Percentiles rank a stretch among this genome's conserved stretches.
Evolutionary conservation across 805 yeast genomes (phyloP).

Genomic region (Kluyveromyces starmeri): DNA sequence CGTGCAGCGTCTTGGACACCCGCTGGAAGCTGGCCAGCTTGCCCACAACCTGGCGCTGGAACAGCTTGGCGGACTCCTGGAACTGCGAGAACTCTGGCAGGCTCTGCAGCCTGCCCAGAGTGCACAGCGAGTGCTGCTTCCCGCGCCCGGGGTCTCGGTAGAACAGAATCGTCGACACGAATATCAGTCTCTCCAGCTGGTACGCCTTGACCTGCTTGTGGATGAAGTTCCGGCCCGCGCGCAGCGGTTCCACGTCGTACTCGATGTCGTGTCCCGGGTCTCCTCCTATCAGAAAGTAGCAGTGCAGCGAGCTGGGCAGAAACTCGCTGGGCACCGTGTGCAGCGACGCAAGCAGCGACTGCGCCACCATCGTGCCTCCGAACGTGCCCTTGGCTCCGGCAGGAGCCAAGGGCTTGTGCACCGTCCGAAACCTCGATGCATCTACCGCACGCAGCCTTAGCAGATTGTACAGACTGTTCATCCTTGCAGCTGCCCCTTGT

Average conservation of each 20-base stretch:
- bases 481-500: no score
- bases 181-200: constrained; percentile 45
- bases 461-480: constrained; percentile 14
- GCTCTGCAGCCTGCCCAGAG: constrained; percentile 18
- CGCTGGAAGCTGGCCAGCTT: constrained; percentile 6
- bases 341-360: constrained; percentile 52
- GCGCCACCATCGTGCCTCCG: constrained; percentile 65
- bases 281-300: constrained; percentile 53
- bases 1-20: constrained; percentile 6
- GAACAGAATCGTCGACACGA: constrained; percentile 43
- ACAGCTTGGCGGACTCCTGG: constrained; percentile 15
- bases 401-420: constrained; percentile 30
- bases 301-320: constrained; percentile 53
- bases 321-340: constrained; percentile 39
- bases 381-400: constrained; percentile 56
- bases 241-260: constrained; percentile 44
- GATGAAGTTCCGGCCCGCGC: constrained; percentile 44
- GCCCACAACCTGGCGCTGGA: constrained; percentile 12
- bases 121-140: constrained; percentile 2
- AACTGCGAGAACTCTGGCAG: constrained; percentile 30
- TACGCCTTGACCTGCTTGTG: constrained; percentile 46
- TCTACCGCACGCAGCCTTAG: constrained; percentile 16
- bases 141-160: constrained; percentile 17
- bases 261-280: constrained; percentile 36
- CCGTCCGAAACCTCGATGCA: constrained; percentile 17